Conservation (phyloP, 2,329 filamentous ascomycete species). For the Scedosporium minutisporum region DNA sequence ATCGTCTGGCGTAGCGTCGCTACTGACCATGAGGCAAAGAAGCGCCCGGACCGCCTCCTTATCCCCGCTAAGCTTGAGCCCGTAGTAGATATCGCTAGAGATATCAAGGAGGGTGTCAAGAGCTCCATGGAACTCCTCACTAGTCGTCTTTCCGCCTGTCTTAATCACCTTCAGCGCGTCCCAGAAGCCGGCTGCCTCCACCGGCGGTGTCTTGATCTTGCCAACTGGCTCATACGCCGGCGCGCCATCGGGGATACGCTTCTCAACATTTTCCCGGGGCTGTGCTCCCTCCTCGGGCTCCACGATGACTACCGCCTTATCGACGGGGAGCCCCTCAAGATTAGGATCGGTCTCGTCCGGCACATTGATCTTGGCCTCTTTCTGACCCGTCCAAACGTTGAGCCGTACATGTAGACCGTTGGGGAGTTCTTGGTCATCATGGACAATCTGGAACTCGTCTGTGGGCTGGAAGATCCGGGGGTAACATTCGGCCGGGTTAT, state of each 20-base stretch:
- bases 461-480: constrained; percentile 55
- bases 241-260: constrained; percentile 35
- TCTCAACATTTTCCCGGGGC: constrained; percentile 7
- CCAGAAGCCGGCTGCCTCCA: constrained; percentile 26
- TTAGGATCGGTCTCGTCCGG: constrained; percentile 39
- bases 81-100: constrained; percentile 62
- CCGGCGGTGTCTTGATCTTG: constrained; percentile 7
- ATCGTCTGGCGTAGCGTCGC: constrained; percentile 27
- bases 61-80: constrained; percentile 51
- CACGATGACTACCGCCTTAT: constrained; percentile 44
- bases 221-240: constrained; percentile 40
- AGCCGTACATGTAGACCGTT: constrained; percentile 56
- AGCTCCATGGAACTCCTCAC: constrained; percentile 34
- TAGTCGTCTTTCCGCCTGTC: constrained; percentile 22
- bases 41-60: constrained; percentile 42
- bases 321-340: constrained; percentile 41
- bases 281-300: constrained; percentile 32
- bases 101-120: constrained; percentile 52
- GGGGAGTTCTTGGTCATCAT: constrained; percentile 56
- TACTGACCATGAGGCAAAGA: constrained; percentile 41
- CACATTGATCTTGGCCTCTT: constrained; percentile 57
- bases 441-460: constrained; percentile 53
- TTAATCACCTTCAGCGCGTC: constrained; percentile 41
- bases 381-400: constrained; percentile 52
- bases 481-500: constrained; percentile 53